Evolutionary conservation across 2,329 filamentous ascomycete genomes (phyloP).

Genomic region (Fusarium sp.): DNA sequence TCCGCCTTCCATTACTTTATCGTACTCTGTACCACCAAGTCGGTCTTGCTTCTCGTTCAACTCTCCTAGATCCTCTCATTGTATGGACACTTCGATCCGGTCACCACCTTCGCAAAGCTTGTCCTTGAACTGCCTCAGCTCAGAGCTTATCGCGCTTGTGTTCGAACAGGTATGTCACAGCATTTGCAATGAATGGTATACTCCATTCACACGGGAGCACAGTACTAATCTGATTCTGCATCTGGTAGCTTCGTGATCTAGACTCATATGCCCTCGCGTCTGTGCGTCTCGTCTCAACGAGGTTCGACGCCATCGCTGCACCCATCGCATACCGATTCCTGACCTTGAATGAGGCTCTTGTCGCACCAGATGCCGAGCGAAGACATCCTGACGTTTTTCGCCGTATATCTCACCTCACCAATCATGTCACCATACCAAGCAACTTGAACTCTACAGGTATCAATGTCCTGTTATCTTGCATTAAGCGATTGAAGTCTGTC

Average conservation of each 20-base stretch:
- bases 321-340: conserved; percentile 58
- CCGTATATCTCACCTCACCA: conserved; percentile 55
- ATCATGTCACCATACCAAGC: conserved; percentile 55
- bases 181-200: background rate
- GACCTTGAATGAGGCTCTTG: conserved; percentile 53
- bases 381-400: conserved; percentile 50
- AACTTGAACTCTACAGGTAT: conserved; percentile 55
- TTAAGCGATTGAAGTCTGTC: conserved; percentile 54
- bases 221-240: conserved; percentile 21
- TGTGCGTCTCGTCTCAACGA: conserved; percentile 54
- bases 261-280: conserved; percentile 50
- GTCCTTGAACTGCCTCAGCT: conserved; percentile 52
- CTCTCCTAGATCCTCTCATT: conserved; percentile 22
- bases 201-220: background rate
- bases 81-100: conserved; percentile 39
- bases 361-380: conserved; percentile 50
- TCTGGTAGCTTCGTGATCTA: conserved; percentile 54
- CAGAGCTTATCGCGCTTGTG: conserved; percentile 58
- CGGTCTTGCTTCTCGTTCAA: conserved; percentile 19
- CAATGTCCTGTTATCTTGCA: conserved; percentile 51
- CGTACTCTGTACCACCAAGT: conserved; percentile 29
- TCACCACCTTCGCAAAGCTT: conserved; percentile 10
- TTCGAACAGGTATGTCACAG: conserved; percentile 53
- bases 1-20: conserved; percentile 34
- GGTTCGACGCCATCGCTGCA: conserved; percentile 56